Percentiles rank a stretch among this genome's conserved stretches.
Conservation (phyloP, 2,329 filamentous ascomycete species). For the Sphaerulina vaccinii region DNA sequence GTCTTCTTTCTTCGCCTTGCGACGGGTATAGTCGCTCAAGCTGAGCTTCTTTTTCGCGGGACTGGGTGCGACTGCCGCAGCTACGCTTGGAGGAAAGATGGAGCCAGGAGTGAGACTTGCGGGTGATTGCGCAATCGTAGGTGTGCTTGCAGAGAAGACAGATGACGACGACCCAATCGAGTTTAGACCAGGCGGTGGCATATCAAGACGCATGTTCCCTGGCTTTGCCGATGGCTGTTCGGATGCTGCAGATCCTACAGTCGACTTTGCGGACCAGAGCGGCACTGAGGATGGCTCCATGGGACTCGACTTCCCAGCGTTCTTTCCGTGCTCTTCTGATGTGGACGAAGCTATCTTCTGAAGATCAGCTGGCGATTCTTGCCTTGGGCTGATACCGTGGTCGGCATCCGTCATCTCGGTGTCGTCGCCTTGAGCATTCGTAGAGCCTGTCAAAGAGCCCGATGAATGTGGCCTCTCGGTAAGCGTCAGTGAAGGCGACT, state of each 20-base stretch:
- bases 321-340: constrained; percentile 1
- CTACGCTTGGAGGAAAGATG: constrained; percentile 40
- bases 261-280: constrained; percentile 10
- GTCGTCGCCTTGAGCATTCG: constrained; percentile 16
- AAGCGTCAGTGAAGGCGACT: constrained; percentile 5
- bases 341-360: not conserved
- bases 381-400: constrained; percentile 8
- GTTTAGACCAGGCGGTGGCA: constrained; percentile 33
- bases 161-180: not conserved
- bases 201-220: constrained; percentile 34
- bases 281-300: constrained; percentile 14
- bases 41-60: constrained; percentile 51
- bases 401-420: constrained; percentile 25
- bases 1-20: constrained; percentile 38
- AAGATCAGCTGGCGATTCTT: not conserved
- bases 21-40: constrained; percentile 51
- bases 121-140: constrained; percentile 30
- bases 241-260: constrained; percentile 13
- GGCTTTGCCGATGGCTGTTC: constrained; percentile 18
- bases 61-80: constrained; percentile 43
- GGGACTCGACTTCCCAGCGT: constrained; percentile 1
- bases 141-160: constrained; percentile 12
- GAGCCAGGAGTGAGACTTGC: constrained; percentile 26
- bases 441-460: not conserved
- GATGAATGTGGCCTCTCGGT: constrained; percentile 3